These are phyloP conservation scores for Aspergillus sp. DNA, from an alignment of 2,329 filamentous ascomycete genomes.

Conservation along the genomic window DNA sequence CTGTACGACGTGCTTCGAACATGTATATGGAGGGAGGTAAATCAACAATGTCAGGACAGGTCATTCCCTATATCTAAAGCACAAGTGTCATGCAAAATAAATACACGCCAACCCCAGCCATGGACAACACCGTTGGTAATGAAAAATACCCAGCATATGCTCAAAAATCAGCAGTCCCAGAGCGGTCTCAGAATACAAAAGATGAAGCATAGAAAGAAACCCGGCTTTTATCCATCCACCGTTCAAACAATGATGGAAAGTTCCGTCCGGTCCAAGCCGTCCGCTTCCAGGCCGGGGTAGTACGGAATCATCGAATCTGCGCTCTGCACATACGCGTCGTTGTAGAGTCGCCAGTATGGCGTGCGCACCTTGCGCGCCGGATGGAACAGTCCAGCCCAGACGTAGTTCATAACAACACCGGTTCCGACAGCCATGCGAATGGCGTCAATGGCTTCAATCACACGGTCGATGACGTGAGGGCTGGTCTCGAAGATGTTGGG, in stretches of 20 bases:
- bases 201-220: conserved; percentile 25
- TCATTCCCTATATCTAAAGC: conserved; percentile 11
- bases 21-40: too few species aligned
- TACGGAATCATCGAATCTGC: conserved; percentile 96
- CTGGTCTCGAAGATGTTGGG: conserved; percentile 98
- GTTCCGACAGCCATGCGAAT: conserved; percentile 91
- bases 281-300: conserved; percentile 83
- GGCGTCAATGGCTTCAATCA: conserved; percentile 95
- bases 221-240: conserved; percentile 11
- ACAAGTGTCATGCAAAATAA: conserved; percentile 1
- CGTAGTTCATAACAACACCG: conserved; percentile 93
- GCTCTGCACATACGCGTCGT: conserved; percentile 90
- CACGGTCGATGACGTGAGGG: conserved; percentile 96
- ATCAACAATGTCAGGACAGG: background rate
- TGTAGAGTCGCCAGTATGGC: conserved; percentile 96
- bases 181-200: conserved; percentile 9
- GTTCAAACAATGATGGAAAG: conserved; percentile 75
- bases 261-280: conserved; percentile 75
- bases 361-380: conserved; percentile 90
- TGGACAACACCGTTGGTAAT: conserved; percentile 13
- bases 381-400: conserved; percentile 97
- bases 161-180: background rate
- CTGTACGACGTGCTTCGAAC: too few species aligned
- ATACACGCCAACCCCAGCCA: conserved; percentile 13
- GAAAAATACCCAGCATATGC: conserved; percentile 9